Evolutionary conservation across 306 rosid genomes (phyloP), one percentile per base, ranked within the genome.

Genomic region (Corylus heterophylla): DNA sequence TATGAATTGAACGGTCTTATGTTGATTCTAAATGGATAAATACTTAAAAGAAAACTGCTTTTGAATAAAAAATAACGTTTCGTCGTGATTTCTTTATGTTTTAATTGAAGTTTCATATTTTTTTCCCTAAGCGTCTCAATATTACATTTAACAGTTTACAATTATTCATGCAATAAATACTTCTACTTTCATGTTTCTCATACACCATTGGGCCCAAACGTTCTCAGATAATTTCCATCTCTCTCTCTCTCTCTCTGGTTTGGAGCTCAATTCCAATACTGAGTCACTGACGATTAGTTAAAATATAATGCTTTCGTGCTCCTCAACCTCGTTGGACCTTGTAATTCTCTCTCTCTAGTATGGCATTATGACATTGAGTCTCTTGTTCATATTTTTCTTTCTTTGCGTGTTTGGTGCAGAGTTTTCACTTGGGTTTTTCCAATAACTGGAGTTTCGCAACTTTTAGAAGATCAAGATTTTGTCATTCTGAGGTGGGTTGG

Each of bases 401-500:
- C 27, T 10, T 16, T 45, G 39, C 11, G 39, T 62, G 74, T 39
- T 63, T 67, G 14, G 25, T 78, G 80, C 82, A 87, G 90, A 62
- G 20, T 47, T 61, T 42, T 73, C 76, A 63, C 31, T 63, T 39
- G 54, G 56, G 75, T 81, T 76, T 59, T 39, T 1, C 44, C 74
- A 72, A 39, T 54, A 67, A 37, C 20, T 54, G 62, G 4, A 73
- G 44, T 73, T 63, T 67, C 51, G 78, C 37, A 58, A 45, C 81
- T 69, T 51, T 37, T 17, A 17, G 69, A 51, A 25, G 39, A 7
- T 54, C 71, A 2, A 77, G 74, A 2, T 29, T 69, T 74, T 50
- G 22, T 51, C 73, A 42, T 76, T 82, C 80, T 69, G 80, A 39
- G 88, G 90, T 87, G 71, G 71, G 71, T 25, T n/a, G 58, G 63